Evolutionary conservation across 2,329 filamentous ascomycete genomes (phyloP).

Genomic region (Curvularia verruculosa): DNA sequence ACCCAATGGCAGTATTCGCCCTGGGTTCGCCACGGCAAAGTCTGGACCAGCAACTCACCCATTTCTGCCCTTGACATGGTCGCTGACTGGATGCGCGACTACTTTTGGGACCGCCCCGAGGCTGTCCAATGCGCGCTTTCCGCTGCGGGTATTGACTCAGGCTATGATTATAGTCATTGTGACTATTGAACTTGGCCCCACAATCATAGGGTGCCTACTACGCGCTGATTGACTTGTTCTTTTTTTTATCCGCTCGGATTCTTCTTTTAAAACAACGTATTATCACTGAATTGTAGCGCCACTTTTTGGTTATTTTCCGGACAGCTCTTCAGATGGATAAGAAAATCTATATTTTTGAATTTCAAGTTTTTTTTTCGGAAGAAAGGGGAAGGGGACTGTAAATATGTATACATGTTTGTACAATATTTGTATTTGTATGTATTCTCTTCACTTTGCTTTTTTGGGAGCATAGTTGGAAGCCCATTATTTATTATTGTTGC

Average conservation of each 20-base stretch:
- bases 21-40: slow-evolving; percentile 39
- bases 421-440: neutral
- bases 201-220: too few species aligned
- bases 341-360: neutral
- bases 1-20: slow-evolving; percentile 37
- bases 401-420: neutral
- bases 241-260: neutral
- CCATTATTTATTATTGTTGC: too few species aligned
- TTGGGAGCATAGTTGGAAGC: neutral
- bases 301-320: neutral
- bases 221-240: neutral
- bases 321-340: neutral
- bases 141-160: slow-evolving; percentile 35
- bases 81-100: slow-evolving; percentile 44
- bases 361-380: neutral
- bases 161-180: slow-evolving; percentile 33
- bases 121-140: slow-evolving; percentile 39
- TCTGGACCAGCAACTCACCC: slow-evolving; percentile 45
- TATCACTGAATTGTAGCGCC: neutral
- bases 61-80: slow-evolving; percentile 44
- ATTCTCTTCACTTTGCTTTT: neutral
- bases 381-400: too few species aligned
- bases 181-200: too few species aligned
- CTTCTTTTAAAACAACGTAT: neutral
- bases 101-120: slow-evolving; percentile 46